phyloP scores from a whole-genome alignment of 2,329 filamentous ascomycete species.

The Ophiostoma triangulosporum region DNA sequence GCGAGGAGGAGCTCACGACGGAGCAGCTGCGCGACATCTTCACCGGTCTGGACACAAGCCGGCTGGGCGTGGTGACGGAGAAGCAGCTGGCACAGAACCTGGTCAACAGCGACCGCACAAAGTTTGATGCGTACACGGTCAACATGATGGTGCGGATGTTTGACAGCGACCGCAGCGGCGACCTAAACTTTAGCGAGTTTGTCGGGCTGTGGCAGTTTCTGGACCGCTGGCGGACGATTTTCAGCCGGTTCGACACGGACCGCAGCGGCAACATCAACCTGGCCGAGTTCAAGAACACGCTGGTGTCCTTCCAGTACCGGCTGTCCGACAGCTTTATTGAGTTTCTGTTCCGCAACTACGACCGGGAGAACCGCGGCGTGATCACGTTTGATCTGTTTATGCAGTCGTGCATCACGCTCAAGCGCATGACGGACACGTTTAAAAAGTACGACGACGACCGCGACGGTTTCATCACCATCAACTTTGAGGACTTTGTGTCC shows the following conservation, averaged over 20 bases:
- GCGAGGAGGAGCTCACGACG: constrained; percentile 47
- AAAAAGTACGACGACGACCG: constrained; percentile 97
- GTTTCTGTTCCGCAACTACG: constrained; percentile 78
- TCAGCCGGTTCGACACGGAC: constrained; percentile 89
- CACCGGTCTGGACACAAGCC: constrained; percentile 74
- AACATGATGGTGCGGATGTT: constrained; percentile 99
- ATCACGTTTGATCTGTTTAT: constrained; percentile 96
- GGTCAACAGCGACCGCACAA: constrained; percentile 88
- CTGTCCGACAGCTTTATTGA: constrained; percentile 73
- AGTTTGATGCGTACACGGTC: constrained; percentile 87
- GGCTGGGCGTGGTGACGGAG: constrained; percentile 69
- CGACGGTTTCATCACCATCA: constrained; percentile 79
- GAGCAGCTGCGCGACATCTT: constrained; percentile 62
- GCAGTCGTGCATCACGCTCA: constrained; percentile 89
- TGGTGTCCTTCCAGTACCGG: constrained; percentile 87
- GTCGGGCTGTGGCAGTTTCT: constrained; percentile 94
- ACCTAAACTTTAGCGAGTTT: constrained; percentile 91
- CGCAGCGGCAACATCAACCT: constrained; percentile 75
- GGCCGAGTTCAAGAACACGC: constrained; percentile 75
- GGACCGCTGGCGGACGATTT: constrained; percentile 83
- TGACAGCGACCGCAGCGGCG: constrained; percentile 76
- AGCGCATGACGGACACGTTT: constrained; percentile 98
- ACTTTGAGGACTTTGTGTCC: constrained; percentile 69
- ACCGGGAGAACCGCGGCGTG: constrained; percentile 55
- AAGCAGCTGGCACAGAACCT: constrained; percentile 77